phyloP scores from a whole-genome alignment of 345 rosid genomes.

The Linum tenue region DNA sequence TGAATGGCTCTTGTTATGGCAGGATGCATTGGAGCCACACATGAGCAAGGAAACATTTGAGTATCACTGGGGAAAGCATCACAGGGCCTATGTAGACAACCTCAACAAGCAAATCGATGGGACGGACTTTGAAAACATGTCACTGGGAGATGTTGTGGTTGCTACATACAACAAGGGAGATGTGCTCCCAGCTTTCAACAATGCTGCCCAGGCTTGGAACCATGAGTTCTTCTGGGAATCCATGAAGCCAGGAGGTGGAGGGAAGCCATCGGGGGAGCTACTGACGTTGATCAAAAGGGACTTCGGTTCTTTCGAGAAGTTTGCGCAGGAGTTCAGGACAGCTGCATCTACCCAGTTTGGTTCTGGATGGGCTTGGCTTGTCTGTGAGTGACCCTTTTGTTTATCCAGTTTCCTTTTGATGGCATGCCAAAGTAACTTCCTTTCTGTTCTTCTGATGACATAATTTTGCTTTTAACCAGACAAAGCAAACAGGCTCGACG shows the following conservation, averaged over 20 bases:
- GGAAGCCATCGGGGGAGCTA: conserved; percentile 78
- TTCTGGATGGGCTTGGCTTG: conserved; percentile 98
- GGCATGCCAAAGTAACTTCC: not conserved
- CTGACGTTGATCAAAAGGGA: conserved; percentile 66
- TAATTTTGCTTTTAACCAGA: conserved; percentile 32
- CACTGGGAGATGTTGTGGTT: conserved; percentile 51
- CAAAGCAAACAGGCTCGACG: conserved; percentile 63
- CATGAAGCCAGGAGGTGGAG: conserved; percentile 87
- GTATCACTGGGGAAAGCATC: conserved; percentile 97
- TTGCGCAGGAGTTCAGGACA: conserved; percentile 41
- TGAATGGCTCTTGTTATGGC: conserved; percentile 6
- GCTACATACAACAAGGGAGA: conserved; percentile 63
- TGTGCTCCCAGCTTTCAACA: conserved; percentile 78
- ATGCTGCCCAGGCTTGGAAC: conserved; percentile 99
- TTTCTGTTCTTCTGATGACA: not conserved
- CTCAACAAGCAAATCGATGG: conserved; percentile 71
- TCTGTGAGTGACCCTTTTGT: conserved; percentile 38
- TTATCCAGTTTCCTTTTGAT: not conserved
- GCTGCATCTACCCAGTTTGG: conserved; percentile 86
- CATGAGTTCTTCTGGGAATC: conserved; percentile 95
- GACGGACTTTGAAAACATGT: conserved; percentile 54
- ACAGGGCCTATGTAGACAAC: conserved; percentile 71
- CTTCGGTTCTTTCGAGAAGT: conserved; percentile 65
- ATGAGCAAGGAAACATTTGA: conserved; percentile 70
- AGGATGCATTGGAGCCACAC: conserved; percentile 87